These are phyloP conservation scores for Venturia pyrina DNA, from an alignment of 2,329 filamentous ascomycete genomes.

Conservation along the genomic window DNA sequence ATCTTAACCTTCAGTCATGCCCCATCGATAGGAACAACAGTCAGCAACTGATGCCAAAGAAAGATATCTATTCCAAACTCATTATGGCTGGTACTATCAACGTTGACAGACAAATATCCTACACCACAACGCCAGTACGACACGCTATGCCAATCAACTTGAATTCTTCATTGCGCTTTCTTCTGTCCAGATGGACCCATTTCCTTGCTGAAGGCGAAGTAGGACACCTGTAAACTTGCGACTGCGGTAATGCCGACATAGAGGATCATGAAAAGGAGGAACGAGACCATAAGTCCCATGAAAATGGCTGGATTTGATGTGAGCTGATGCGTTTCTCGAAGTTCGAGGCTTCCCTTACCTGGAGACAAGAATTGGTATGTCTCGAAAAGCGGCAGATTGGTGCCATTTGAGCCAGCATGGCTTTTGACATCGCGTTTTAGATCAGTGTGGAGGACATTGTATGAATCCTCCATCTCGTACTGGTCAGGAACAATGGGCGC, in stretches of 20 bases:
- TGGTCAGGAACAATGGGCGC: constrained; percentile 16
- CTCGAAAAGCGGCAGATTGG: constrained; percentile 59
- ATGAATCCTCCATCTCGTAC: constrained; percentile 47
- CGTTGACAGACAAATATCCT: background rate
- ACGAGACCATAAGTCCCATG: constrained; percentile 64
- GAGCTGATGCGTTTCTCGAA: background rate
- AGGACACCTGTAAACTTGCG: constrained; percentile 74
- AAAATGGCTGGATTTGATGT: constrained; percentile 59
- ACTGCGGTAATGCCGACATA: constrained; percentile 69
- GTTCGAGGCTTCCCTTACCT: constrained; percentile 42
- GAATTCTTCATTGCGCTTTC: constrained; percentile 54
- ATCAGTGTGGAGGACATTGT: constrained; percentile 56
- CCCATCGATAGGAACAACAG: no score
- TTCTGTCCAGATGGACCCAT: constrained; percentile 83
- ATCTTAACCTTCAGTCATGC: no score
- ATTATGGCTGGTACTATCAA: background rate
- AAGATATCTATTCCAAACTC: background rate
- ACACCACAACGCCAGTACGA: background rate
- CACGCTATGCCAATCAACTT: background rate
- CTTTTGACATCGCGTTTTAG: constrained; percentile 55
- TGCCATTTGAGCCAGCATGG: constrained; percentile 18
- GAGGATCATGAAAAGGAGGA: constrained; percentile 68
- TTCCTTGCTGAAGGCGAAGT: constrained; percentile 93
- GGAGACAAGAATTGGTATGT: constrained; percentile 92
- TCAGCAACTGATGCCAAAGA: background rate